Conservation (phyloP, 2,329 filamentous ascomycete species). For the Fusarium falciforme region DNA sequence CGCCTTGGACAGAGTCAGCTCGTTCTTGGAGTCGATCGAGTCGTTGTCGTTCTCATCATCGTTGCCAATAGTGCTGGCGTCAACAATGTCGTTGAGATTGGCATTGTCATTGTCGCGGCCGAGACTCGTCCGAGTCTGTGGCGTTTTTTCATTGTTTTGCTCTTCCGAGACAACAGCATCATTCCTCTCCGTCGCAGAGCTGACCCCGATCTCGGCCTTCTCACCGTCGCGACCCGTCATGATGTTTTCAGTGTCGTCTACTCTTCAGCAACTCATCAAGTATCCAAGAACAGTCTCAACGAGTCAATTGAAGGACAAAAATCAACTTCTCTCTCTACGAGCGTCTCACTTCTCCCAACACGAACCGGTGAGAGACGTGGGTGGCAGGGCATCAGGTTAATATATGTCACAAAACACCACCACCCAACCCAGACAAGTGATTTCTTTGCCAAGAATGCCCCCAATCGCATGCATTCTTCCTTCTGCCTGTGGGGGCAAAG, state of each 20-base stretch:
- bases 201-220: conserved; percentile 15
- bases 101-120: neutral
- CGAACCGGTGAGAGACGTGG: neutral
- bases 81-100: neutral
- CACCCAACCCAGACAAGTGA: neutral
- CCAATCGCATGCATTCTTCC: conserved; percentile 11
- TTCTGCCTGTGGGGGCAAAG: conserved; percentile 27
- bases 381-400: conserved; percentile 18
- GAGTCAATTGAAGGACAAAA: neutral
- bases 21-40: conserved; percentile 38
- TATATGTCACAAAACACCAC: conserved; percentile 20
- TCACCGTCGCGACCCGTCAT: conserved; percentile 24
- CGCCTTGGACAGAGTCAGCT: conserved; percentile 59
- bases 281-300: neutral
- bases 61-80: neutral
- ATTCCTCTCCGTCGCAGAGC: conserved; percentile 1
- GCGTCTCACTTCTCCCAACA: neutral
- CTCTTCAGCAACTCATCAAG: neutral
- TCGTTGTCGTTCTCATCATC: conserved; percentile 27
- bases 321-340: neutral
- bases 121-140: conserved; percentile 5
- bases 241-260: neutral
- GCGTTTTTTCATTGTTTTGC: conserved; percentile 16
- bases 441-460: conserved; percentile 24
- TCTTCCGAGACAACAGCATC: neutral